These are phyloP conservation scores for Aspergillus baeticus DNA, from an alignment of 495 filamentous ascomycete genomes.

Conservation along the genomic window DNA sequence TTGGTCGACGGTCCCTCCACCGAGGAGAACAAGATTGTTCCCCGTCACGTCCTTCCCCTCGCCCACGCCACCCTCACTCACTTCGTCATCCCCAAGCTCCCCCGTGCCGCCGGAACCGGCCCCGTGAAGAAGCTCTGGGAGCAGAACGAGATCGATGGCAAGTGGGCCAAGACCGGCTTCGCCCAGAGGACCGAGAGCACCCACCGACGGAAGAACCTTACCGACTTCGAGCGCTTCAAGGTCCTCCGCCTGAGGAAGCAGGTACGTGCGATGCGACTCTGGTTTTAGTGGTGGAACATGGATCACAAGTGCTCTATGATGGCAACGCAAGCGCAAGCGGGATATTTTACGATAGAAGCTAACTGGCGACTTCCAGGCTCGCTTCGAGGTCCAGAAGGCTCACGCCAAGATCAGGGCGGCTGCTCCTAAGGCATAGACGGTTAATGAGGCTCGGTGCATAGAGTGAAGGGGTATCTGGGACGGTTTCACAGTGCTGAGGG, in stretches of 20 bases:
- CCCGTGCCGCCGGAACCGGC: conserved; percentile 80
- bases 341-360: neutral
- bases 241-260: conserved; percentile 97
- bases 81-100: conserved; percentile 83
- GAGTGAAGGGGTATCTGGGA: conserved; percentile 48
- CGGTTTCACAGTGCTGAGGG: conserved; percentile 49
- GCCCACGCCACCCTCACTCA: conserved; percentile 82
- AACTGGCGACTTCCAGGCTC: conserved; percentile 25
- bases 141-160: conserved; percentile 79
- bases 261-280: conserved; percentile 46
- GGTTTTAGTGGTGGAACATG: neutral
- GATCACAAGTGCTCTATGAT: neutral
- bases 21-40: conserved; percentile 70
- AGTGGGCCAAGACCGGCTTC: conserved; percentile 85
- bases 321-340: neutral
- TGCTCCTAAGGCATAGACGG: conserved; percentile 53
- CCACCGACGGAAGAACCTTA: conserved; percentile 84
- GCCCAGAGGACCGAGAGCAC: conserved; percentile 83
- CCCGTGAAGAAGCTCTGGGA: conserved; percentile 83
- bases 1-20: conserved; percentile 90
- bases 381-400: conserved; percentile 94
- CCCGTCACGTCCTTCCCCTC: conserved; percentile 80
- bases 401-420: conserved; percentile 70
- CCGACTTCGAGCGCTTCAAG: conserved; percentile 99
- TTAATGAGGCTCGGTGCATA: conserved; percentile 49